Evolutionary conservation across 768 basidiomycete species (phyloP).

Genomic region (Agaricus bisporus): DNA sequence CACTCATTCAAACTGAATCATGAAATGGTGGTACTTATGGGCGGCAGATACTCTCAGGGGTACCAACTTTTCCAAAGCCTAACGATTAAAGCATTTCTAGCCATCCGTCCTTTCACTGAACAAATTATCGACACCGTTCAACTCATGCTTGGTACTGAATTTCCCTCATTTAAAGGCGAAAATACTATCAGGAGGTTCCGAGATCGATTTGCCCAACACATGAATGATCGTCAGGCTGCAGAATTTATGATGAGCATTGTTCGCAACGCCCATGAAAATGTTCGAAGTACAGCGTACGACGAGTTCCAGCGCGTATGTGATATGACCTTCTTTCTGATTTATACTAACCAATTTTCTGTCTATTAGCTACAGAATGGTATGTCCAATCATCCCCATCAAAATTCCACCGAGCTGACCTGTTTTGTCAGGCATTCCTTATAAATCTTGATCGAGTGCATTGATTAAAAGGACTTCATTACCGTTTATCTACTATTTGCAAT

Average conservation of each 20-base stretch:
- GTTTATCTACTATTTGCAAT: too few species aligned
- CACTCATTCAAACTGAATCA: constrained; percentile 97
- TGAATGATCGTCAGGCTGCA: constrained; percentile 88
- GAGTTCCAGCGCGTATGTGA: constrained; percentile 78
- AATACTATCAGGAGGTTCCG: constrained; percentile 79
- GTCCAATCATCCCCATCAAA: background rate
- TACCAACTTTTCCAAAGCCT: constrained; percentile 92
- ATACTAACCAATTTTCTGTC: constrained; percentile 35
- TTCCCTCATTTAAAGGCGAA: constrained; percentile 98
- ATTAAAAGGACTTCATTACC: background rate
- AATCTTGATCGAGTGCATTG: constrained; percentile 18
- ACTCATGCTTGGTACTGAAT: constrained; percentile 90
- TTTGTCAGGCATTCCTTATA: constrained; percentile 37
- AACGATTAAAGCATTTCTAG: constrained; percentile 93
- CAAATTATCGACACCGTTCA: constrained; percentile 84
- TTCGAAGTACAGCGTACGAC: constrained; percentile 90
- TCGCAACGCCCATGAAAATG: constrained; percentile 91
- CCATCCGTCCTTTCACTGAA: constrained; percentile 90
- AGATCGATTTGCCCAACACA: constrained; percentile 78
- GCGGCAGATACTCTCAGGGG: constrained; percentile 89
- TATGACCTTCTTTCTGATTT: background rate
- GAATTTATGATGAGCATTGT: constrained; percentile 89
- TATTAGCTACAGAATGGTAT: constrained; percentile 15
- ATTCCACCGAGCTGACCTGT: background rate
- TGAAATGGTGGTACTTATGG: constrained; percentile 98